Base-by-base conservation (phyloP, 164 flowering plant species). In the Nelumbo lutea region DNA sequence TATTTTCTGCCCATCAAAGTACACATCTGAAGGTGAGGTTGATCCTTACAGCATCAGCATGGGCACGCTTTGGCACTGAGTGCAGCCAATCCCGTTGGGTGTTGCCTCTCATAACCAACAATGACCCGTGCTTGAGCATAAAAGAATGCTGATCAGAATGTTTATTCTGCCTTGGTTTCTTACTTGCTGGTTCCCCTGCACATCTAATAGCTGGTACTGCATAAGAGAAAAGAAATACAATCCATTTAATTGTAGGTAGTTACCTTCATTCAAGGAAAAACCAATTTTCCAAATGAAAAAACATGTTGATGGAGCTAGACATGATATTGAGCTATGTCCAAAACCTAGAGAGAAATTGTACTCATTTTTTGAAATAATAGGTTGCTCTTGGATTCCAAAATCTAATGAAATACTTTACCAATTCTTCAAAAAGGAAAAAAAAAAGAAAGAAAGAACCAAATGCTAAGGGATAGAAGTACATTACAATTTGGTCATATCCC, bases 71-170 rank as follows among this genome's bases (percentile, higher is more conserved):
- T 9, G 97, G 97, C 38, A 91, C 91, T 0, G 95, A 94, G 69
- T 90, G 97, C 7, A 87, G 14, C 97, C 96, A 91, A 75, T 91
- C 95, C 68, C 96, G 73, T 66, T 91, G 97, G 10, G 90, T 88
- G 77, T 86, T 74, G 53, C 96, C 96, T 72, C 80, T 85, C 98
- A 91, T 93, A 52, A 91, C 87, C 76, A 91, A 72, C 71, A 94
- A 66, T 1, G 95, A 87, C 50, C 95, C 93, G 56, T 86, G 85
- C 76, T 88, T 95, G 15, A 90, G 73, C 44, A 71, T 69, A 73
- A 90, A 89, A 0, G 90, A 77, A 47, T 84, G 86, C 62, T 80
- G 88, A 60, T 83, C 82, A 39, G 45, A 42, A 39, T 64, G 42
- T 62, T 44, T 74, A 70, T 66, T 73, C 55, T 53, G 86, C 76